Conservation (phyloP, 2,329 filamentous ascomycete species). For the Hymenoscyphus infarciens region DNA sequence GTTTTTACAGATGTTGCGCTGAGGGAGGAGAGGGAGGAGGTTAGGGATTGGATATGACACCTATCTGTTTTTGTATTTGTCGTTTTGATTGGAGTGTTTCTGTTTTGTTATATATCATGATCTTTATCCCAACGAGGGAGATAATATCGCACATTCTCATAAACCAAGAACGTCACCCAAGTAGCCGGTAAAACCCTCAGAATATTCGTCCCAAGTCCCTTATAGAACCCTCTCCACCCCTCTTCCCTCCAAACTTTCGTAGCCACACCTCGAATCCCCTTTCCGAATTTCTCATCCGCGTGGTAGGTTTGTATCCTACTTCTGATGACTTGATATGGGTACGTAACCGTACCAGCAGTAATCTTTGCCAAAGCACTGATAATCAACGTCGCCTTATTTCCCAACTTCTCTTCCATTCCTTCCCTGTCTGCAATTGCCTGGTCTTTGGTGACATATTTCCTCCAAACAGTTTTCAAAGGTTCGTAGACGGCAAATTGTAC, state of each 20-base stretch:
- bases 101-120: background rate
- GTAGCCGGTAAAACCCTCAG: constrained; percentile 89
- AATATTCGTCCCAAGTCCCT: constrained; percentile 84
- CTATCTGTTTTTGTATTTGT: background rate
- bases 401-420: constrained; percentile 30
- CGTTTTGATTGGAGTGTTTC: background rate
- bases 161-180: constrained; percentile 94
- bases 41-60: constrained; percentile 3
- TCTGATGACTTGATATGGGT: constrained; percentile 91
- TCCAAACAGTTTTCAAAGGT: constrained; percentile 49
- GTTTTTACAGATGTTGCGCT: background rate
- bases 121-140: constrained; percentile 42
- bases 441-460: constrained; percentile 51
- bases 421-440: constrained; percentile 8
- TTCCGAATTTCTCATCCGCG: constrained; percentile 69
- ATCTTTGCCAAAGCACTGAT: constrained; percentile 81
- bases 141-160: constrained; percentile 85
- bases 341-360: constrained; percentile 83
- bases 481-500: constrained; percentile 98
- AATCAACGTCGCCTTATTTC: constrained; percentile 59
- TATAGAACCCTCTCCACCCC: constrained; percentile 82
- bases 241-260: constrained; percentile 74
- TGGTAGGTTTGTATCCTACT: constrained; percentile 87
- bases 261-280: constrained; percentile 67
- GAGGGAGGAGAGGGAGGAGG: background rate